phyloP scores from a whole-genome alignment of 2,329 filamentous ascomycete species.

The Atkinsonella hypoxylon region DNA sequence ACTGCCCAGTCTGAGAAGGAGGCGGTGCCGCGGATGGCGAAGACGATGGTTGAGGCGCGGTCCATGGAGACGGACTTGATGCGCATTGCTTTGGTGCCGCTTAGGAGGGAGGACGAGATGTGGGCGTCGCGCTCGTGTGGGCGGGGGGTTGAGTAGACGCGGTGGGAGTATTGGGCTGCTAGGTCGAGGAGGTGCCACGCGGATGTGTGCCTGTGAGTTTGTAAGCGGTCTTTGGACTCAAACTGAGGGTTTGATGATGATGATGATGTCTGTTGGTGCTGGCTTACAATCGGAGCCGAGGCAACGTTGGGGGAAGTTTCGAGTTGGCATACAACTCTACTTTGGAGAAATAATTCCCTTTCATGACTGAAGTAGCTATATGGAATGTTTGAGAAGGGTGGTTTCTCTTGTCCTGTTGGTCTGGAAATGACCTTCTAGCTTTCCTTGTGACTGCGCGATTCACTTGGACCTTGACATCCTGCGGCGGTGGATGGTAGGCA shows the following conservation, averaged over 20 bases:
- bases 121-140: constrained; percentile 55
- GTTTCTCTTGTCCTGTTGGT: neutral
- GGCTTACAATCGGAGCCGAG: constrained; percentile 53
- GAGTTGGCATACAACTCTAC: constrained; percentile 72
- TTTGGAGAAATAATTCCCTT: constrained; percentile 57
- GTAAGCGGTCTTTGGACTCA: neutral
- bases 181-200: constrained; percentile 69
- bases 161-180: constrained; percentile 65
- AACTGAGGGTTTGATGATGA: too few species aligned
- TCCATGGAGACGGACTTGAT: constrained; percentile 73
- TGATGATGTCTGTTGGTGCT: neutral
- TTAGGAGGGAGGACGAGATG: constrained; percentile 57
- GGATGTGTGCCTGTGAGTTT: constrained; percentile 47
- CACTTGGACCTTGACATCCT: neutral
- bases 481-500: neutral
- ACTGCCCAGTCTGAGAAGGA: constrained; percentile 80
- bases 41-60: constrained; percentile 65
- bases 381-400: neutral
- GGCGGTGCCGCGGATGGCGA: constrained; percentile 71
- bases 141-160: constrained; percentile 56
- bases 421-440: neutral
- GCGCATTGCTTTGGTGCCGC: constrained; percentile 75
- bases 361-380: constrained; percentile 17
- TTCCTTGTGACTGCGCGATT: neutral
- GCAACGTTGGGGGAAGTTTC: constrained; percentile 53